A percentile compares a stretch with the other conserved stretches of the same genome.
Conservation (phyloP, 2,329 filamentous ascomycete genomes). For the Penicillium vulpinum region DNA sequence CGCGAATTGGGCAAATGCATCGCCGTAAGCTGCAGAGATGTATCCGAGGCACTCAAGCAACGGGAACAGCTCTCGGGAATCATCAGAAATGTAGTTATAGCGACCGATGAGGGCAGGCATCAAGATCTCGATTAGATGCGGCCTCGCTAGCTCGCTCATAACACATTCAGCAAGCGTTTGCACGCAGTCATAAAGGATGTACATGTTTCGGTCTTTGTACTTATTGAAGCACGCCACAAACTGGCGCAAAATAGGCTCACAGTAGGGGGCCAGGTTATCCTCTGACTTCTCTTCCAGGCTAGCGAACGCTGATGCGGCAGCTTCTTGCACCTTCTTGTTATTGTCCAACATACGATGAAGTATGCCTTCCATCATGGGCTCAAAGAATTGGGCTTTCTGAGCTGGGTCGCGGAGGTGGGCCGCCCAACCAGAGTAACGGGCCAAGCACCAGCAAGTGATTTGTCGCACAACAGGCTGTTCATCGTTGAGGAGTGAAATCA, state of each 20-base stretch:
- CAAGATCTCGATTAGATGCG: constrained; percentile 76
- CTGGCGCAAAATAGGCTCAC: constrained; percentile 83
- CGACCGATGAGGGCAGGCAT: constrained; percentile 91
- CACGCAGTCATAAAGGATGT: constrained; percentile 96
- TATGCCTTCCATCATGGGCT: constrained; percentile 96
- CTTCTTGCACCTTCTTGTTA: constrained; percentile 98
- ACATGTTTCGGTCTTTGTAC: constrained; percentile 99
- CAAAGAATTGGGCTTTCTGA: constrained; percentile 76
- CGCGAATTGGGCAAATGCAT: constrained; percentile 81
- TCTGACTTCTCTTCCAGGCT: constrained; percentile 93
- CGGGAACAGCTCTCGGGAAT: constrained; percentile 91
- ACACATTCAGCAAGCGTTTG: constrained; percentile 94
- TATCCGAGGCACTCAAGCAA: constrained; percentile 96
- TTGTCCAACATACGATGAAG: constrained; percentile 90
- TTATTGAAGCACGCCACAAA: constrained; percentile 88
- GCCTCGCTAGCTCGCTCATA: constrained; percentile 74
- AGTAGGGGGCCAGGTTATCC: constrained; percentile 77
- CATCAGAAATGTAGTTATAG: constrained; percentile 82
- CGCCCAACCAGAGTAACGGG: constrained; percentile 91
- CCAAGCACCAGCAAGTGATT: constrained; percentile 97
- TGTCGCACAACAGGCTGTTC: constrained; percentile 86
- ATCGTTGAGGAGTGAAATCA: constrained; percentile 83
- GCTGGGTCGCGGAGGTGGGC: constrained; percentile 67
- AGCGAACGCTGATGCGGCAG: constrained; percentile 91
- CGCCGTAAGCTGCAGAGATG: constrained; percentile 80